A percentile compares a stretch with the other conserved stretches of the same genome.
These are phyloP conservation scores for Pelargonium myrrhifolium DNA, from an alignment of 441 rosid species.

Conservation along the genomic window DNA sequence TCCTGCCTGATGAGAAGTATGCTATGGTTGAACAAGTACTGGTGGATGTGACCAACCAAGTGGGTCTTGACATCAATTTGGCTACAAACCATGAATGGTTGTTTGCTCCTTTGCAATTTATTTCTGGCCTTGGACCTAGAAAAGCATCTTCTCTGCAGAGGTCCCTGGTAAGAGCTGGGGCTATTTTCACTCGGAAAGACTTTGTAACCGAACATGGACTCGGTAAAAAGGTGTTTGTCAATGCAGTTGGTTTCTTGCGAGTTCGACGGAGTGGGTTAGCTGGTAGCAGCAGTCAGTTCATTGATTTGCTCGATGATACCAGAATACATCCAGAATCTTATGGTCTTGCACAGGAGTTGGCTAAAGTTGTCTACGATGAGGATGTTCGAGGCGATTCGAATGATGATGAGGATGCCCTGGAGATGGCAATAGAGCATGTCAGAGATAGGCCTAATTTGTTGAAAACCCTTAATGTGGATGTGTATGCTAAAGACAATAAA, in stretches of 20 bases:
- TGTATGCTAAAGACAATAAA: background rate
- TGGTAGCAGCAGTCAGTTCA: background rate
- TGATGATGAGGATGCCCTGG: constrained; percentile 11
- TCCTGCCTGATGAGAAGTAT: constrained; percentile 10
- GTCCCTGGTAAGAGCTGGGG: constrained; percentile 10
- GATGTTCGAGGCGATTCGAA: constrained; percentile 9
- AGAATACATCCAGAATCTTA: constrained; percentile 4
- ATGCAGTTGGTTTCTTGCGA: constrained; percentile 10
- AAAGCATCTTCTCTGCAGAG: constrained; percentile 11
- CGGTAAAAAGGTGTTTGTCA: constrained; percentile 12
- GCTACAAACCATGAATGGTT: constrained; percentile 9
- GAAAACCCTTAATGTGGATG: background rate
- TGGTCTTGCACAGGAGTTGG: constrained; percentile 11
- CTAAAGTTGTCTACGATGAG: constrained; percentile 10
- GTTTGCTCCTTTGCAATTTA: constrained; percentile 10
- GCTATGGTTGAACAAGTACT: constrained; percentile 9
- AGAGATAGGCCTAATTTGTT: constrained; percentile 6
- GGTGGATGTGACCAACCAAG: constrained; percentile 4
- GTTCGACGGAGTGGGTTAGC: constrained; percentile 7
- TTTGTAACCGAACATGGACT: background rate
- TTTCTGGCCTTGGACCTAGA: constrained; percentile 13
- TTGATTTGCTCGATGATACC: constrained; percentile 3
- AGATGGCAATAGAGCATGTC: constrained; percentile 11
- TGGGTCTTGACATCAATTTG: constrained; percentile 1
- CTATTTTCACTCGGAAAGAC: constrained; percentile 4